A percentile compares a stretch with the other conserved stretches of the same genome.
Evolutionary conservation across 495 filamentous ascomycete species (phyloP).

Genomic region (Daldinia caldariorum): DNA sequence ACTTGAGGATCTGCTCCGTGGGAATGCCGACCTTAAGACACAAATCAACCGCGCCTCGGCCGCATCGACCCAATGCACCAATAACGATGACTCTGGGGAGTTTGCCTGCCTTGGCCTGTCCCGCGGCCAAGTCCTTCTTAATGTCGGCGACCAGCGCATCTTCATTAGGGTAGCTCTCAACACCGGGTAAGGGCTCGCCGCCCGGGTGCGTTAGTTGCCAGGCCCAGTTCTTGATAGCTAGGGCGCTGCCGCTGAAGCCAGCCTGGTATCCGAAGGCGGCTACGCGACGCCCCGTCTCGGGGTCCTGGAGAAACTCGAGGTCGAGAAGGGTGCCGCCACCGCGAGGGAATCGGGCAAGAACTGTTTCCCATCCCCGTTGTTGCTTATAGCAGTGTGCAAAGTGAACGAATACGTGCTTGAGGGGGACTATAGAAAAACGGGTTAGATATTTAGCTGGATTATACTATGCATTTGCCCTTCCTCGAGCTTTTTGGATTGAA

Average conservation of each 20-base stretch:
- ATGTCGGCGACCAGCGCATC: constrained; percentile 76
- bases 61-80: constrained; percentile 83
- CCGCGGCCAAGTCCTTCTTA: constrained; percentile 70
- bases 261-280: constrained; percentile 81
- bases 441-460: constrained; percentile 20
- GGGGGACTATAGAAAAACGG: constrained; percentile 65
- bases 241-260: constrained; percentile 81
- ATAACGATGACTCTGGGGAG: constrained; percentile 68
- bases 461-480: no score
- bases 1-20: constrained; percentile 79
- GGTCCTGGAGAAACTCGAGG: constrained; percentile 88
- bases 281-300: constrained; percentile 75
- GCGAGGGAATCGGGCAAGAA: constrained; percentile 80
- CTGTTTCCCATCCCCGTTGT: constrained; percentile 85
- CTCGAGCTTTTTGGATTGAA: neutral
- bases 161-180: constrained; percentile 81
- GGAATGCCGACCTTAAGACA: constrained; percentile 79
- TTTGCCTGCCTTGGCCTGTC: constrained; percentile 59
- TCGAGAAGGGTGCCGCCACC: constrained; percentile 88
- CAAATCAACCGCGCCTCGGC: constrained; percentile 83
- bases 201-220: constrained; percentile 79
- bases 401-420: constrained; percentile 86
- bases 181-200: constrained; percentile 69
- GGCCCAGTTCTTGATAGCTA: constrained; percentile 89
- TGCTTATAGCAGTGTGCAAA: constrained; percentile 70